These are phyloP conservation scores for Lachnellula hyalina DNA, from an alignment of 2,329 filamentous ascomycete genomes.

Conservation along the genomic window DNA sequence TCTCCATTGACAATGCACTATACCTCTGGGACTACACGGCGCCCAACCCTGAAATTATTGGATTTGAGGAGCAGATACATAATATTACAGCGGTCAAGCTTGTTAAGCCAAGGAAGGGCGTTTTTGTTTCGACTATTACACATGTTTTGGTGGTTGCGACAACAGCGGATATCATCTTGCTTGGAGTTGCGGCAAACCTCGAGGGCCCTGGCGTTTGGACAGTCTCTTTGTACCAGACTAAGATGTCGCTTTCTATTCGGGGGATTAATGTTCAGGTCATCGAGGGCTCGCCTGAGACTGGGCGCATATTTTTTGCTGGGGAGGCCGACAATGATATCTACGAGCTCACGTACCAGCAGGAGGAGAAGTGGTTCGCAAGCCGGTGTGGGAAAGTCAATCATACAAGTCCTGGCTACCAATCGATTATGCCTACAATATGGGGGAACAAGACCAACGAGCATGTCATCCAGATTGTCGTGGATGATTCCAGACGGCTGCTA, in stretches of 20 bases:
- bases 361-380: constrained; percentile 94
- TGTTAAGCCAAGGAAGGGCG: constrained; percentile 75
- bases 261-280: constrained; percentile 75
- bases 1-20: constrained; percentile 89
- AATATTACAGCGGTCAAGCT: constrained; percentile 89
- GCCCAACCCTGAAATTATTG: constrained; percentile 84
- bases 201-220: constrained; percentile 64
- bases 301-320: constrained; percentile 90
- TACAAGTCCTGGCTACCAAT: constrained; percentile 66
- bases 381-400: constrained; percentile 87
- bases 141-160: constrained; percentile 89
- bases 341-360: constrained; percentile 93
- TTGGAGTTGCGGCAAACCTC: constrained; percentile 71
- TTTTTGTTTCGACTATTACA: constrained; percentile 81
- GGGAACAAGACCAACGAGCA: constrained; percentile 51
- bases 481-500: constrained; percentile 80
- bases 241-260: constrained; percentile 72
- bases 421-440: constrained; percentile 54
- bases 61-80: constrained; percentile 83
- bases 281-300: constrained; percentile 68
- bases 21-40: constrained; percentile 98
- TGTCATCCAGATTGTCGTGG: constrained; percentile 75
- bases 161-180: constrained; percentile 72
- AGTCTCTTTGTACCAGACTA: constrained; percentile 81
- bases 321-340: constrained; percentile 79